Base-by-base conservation (phyloP, 345 rosid species). In the Moricandia moricandioides region DNA sequence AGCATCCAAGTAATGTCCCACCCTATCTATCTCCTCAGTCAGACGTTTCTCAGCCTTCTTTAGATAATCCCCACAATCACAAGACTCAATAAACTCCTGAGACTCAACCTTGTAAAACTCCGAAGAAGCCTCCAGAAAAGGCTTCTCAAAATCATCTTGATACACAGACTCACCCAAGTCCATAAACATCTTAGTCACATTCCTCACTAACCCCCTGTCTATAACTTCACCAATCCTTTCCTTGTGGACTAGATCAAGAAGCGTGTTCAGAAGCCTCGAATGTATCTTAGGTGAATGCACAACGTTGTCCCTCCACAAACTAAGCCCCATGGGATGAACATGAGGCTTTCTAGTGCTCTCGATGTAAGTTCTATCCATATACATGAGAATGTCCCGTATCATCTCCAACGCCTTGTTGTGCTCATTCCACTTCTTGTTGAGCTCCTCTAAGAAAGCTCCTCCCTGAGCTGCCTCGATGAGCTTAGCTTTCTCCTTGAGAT, bases 301-400 rank as follows among this genome's bases (percentile, higher is more conserved):
- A 5, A 92, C 91, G 57, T 86, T 88, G 63, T 95, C 97, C 84
- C 91, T 92, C 99, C 99, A 95, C 61, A 90, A 83, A 65, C 84
- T 92, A 40, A 95, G 85, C 29, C 99, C 97, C 75, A 95, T 89
- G 65, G 93, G 97, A 34, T 95, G 93, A 74, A 95, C 99, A 37
- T 97, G 93, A 39, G 97, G 91, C 72, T 90, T 90, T 34, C 83
- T 91, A 29, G 86, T 67, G 75, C 89, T 90, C 29, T 86, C 92
- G 67, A 95, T 88, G 79, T 86, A 95, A 26, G 97, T 92, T 71
- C 99, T 87, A 70, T 95, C 99, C 97, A 92, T 92, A 82, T 95
- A 95, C 99, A 92, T 95, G 79, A 95, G 85, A 66, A 95, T 95
- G 83, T 95, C 99, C 31, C 99, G 83, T 66, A 95, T 92, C 99